Evolutionary conservation across 2,329 filamentous ascomycete species (phyloP).

Genomic region (Apiospora hydei): DNA sequence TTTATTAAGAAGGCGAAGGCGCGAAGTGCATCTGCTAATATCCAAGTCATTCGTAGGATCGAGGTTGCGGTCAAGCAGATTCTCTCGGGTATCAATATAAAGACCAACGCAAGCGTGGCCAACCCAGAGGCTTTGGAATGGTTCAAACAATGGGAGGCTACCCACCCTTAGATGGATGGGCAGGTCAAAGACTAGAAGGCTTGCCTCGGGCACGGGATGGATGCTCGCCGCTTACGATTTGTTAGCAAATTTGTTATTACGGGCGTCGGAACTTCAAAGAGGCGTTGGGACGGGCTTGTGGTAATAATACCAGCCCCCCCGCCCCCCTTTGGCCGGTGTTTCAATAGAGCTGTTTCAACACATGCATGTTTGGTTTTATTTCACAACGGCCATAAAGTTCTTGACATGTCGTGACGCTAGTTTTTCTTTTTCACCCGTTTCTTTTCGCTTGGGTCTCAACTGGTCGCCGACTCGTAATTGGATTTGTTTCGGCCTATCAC

Average conservation of each 20-base stretch:
- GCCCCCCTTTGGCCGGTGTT: not conserved
- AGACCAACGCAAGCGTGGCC: conserved; percentile 91
- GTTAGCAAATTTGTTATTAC: not conserved
- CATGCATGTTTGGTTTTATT: not conserved
- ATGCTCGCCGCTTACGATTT: not conserved
- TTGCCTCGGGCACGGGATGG: not conserved
- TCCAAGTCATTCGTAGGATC: conserved; percentile 61
- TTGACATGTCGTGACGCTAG: not conserved
- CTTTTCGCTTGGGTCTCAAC: not conserved
- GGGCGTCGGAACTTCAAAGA: not conserved
- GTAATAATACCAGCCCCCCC: not conserved
- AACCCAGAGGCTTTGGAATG: conserved; percentile 89
- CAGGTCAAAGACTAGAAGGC: not conserved
- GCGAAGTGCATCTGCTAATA: conserved; percentile 15
- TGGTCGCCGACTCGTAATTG: not conserved
- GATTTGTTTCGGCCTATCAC: too few species aligned
- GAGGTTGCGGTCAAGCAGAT: conserved; percentile 98
- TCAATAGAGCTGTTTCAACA: not conserved
- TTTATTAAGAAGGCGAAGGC: not conserved
- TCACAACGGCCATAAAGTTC: not conserved
- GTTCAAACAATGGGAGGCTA: conserved; percentile 80
- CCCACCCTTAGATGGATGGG: conserved; percentile 45
- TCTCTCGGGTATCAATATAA: conserved; percentile 83
- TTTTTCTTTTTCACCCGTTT: not conserved
- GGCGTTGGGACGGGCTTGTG: not conserved